phyloP scores from a whole-genome alignment of 345 rosid species.

The Salix arbutifolia region DNA sequence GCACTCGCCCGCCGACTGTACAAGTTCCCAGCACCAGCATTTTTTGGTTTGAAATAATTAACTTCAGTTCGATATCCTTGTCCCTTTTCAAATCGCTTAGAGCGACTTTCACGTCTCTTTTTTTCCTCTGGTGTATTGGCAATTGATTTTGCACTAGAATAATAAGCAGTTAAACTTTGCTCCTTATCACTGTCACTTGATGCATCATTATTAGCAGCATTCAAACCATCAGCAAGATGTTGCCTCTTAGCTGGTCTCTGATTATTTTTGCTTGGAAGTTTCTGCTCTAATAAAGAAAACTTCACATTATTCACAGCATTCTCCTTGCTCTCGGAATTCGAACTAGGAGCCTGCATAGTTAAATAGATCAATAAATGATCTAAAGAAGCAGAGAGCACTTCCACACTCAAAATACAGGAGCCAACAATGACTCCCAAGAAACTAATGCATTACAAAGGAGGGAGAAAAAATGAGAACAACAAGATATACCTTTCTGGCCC shows the following conservation, averaged over 20 bases:
- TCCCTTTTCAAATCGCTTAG: constrained; percentile 80
- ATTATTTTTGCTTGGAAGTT: constrained; percentile 42
- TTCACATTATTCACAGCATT: constrained; percentile 40
- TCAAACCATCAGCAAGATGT: constrained; percentile 44
- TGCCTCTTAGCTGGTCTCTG: constrained; percentile 80
- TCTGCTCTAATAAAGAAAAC: constrained; percentile 42
- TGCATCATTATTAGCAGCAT: constrained; percentile 57
- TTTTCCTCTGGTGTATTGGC: constrained; percentile 82
- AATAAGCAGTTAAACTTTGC: constrained; percentile 58
- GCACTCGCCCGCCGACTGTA: constrained; percentile 75
- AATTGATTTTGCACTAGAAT: constrained; percentile 66
- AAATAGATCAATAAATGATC: constrained; percentile 7
- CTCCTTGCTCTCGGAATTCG: constrained; percentile 45
- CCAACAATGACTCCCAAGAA: background rate
- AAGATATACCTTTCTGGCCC: constrained; percentile 56
- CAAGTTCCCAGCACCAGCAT: constrained; percentile 58
- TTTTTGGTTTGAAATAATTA: constrained; percentile 53
- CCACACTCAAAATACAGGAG: background rate
- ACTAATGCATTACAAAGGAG: background rate
- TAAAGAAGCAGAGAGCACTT: constrained; percentile 1
- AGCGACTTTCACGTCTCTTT: constrained; percentile 88
- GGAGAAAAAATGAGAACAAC: background rate
- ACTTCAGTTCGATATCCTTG: constrained; percentile 59
- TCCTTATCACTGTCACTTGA: constrained; percentile 99
- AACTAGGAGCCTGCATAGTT: constrained; percentile 41